Percentiles rank a stretch among this genome's conserved stretches.
phyloP scores from a whole-genome alignment of 441 rosid species.

The Omphalea diandra region DNA sequence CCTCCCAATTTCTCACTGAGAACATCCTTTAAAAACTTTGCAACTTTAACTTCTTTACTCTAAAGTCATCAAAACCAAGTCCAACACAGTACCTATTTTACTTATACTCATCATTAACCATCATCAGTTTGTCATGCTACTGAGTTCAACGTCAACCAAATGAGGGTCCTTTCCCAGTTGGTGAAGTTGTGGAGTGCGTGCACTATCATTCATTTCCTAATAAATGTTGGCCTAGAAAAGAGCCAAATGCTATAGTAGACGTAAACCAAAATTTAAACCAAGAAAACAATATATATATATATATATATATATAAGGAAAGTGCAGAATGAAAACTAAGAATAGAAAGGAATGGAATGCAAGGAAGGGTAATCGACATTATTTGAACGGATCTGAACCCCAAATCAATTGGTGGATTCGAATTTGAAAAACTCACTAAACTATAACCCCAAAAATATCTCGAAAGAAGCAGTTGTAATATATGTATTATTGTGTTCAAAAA shows the following conservation, averaged over 20 bases:
- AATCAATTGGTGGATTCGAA: neutral
- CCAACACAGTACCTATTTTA: neutral
- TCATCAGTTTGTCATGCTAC: neutral
- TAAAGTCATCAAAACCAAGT: neutral
- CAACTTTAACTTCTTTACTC: neutral
- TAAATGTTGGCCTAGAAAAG: slow-evolving; percentile 8
- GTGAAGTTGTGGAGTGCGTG: neutral
- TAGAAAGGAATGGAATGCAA: too few species aligned
- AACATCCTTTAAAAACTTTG: neutral
- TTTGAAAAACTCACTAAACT: neutral
- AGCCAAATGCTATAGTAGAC: neutral
- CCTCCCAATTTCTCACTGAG: neutral
- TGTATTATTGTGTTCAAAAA: too few species aligned
- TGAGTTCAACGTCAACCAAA: neutral
- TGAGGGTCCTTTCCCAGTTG: neutral
- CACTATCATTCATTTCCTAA: neutral
- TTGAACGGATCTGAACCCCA: neutral
- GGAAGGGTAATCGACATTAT: slow-evolving; percentile 4
- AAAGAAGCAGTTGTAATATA: slow-evolving; percentile 3
- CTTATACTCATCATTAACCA: neutral
- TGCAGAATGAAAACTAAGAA: too few species aligned
- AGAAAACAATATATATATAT: too few species aligned
- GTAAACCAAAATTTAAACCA: too few species aligned
- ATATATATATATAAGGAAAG: neutral
- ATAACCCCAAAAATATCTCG: neutral